Evolutionary conservation across 352 stramenopile species (phyloP).

Genomic region (Saprolegnia parasitica): DNA sequence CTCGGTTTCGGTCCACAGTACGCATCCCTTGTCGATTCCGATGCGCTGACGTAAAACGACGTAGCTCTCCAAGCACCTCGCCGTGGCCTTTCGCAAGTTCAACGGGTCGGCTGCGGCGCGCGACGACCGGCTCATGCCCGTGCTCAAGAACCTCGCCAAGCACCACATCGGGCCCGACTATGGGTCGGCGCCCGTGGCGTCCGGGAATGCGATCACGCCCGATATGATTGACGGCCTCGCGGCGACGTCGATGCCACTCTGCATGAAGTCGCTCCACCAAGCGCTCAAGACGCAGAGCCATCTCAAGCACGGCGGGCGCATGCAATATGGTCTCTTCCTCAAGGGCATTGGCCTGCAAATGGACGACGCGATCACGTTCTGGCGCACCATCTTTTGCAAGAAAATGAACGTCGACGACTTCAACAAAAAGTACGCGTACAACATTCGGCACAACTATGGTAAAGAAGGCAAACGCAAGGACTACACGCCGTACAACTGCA

Average conservation of each 20-base stretch:
- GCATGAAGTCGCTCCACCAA: conserved; percentile 95
- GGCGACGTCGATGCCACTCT: conserved; percentile 93
- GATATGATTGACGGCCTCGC: conserved; percentile 90
- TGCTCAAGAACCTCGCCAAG: conserved; percentile 94
- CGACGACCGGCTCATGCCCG: conserved; percentile 89
- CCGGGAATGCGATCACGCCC: conserved; percentile 73
- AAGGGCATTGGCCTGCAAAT: conserved; percentile 96
- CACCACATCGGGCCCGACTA: conserved; percentile 94
- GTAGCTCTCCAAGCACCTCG: conserved; percentile 88
- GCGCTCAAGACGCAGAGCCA: conserved; percentile 94
- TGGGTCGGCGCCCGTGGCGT: conserved; percentile 38
- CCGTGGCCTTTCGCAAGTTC: conserved; percentile 82
- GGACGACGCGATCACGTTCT: conserved; percentile 96
- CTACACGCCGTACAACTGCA: conserved; percentile 95
- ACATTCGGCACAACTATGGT: conserved; percentile 98
- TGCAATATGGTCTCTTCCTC: conserved; percentile 99
- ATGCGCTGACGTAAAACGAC: background rate
- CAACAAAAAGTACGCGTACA: conserved; percentile 99
- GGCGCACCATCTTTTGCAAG: conserved; percentile 91
- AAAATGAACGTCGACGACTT: conserved; percentile 97
- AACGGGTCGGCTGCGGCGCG: conserved; percentile 86
- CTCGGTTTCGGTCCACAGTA: conserved; percentile 87
- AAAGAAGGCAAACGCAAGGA: conserved; percentile 98
- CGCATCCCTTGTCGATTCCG: conserved; percentile 14
- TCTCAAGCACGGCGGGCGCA: conserved; percentile 94